Conservation (phyloP, 2,329 filamentous ascomycete species). For the Fusarium succisae region DNA sequence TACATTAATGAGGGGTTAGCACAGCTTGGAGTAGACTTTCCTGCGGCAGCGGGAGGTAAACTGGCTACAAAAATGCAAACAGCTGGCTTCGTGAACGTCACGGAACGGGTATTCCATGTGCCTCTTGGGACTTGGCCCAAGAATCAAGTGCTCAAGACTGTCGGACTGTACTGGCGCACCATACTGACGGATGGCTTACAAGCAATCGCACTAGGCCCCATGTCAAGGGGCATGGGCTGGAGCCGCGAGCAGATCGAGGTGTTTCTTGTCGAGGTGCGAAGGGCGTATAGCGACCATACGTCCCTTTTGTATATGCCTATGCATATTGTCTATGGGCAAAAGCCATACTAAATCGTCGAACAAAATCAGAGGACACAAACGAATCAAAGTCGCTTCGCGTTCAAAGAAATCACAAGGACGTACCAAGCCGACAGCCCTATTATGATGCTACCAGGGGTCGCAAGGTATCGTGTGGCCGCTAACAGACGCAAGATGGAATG, state of each 20-base stretch:
- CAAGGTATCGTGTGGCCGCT: constrained; percentile 2
- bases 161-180: constrained; percentile 62
- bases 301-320: constrained; percentile 64
- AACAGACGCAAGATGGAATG: constrained; percentile 1
- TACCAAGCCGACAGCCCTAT: neutral
- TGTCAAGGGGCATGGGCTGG: constrained; percentile 61
- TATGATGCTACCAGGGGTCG: neutral
- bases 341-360: constrained; percentile 46
- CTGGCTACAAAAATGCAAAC: constrained; percentile 58
- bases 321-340: constrained; percentile 65
- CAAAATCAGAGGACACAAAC: neutral
- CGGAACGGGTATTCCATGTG: constrained; percentile 59
- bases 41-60: constrained; percentile 52
- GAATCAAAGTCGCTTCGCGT: neutral
- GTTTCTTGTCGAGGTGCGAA: constrained; percentile 59
- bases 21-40: constrained; percentile 58
- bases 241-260: constrained; percentile 58
- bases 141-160: constrained; percentile 60
- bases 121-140: constrained; percentile 65
- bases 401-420: neutral
- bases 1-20: constrained; percentile 56
- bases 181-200: constrained; percentile 61
- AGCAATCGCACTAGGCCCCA: constrained; percentile 61
- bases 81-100: constrained; percentile 63
- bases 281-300: constrained; percentile 57